Conservation (phyloP, 1,284 basidiomycete genomes). For the Mycosarcoma mackinlayi region DNA sequence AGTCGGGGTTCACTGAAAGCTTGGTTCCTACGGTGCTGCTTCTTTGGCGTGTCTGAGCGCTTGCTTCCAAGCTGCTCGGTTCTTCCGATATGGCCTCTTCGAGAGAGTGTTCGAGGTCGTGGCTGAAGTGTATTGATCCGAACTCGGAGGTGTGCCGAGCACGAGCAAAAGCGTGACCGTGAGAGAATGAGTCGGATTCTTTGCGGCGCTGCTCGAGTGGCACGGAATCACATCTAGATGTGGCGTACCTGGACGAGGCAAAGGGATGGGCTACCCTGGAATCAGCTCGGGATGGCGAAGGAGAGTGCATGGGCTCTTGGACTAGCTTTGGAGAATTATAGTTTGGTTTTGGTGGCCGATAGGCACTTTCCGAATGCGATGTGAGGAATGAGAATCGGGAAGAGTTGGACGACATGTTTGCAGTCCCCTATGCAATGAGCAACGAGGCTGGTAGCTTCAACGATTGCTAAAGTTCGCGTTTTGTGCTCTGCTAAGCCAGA, state of each 20-base stretch:
- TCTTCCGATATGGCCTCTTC: background rate
- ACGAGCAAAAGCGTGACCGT: background rate
- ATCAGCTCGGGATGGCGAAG: slow-evolving; percentile 1
- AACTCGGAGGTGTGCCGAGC: slow-evolving; percentile 4
- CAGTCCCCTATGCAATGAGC: background rate
- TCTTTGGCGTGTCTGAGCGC: background rate
- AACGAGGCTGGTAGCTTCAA: too few relatives aligned
- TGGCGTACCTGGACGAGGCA: slow-evolving; percentile 1
- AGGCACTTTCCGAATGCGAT: slow-evolving; percentile 4
- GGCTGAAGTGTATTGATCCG: background rate
- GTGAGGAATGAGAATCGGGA: slow-evolving; percentile 19
- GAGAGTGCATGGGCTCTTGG: slow-evolving; percentile 3
- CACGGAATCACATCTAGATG: background rate
- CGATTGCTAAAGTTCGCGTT: background rate
- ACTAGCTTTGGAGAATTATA: slow-evolving; percentile 41
- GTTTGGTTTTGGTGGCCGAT: slow-evolving; percentile 26
- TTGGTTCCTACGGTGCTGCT: slow-evolving; percentile 17
- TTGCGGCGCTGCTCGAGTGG: background rate
- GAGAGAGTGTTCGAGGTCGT: background rate
- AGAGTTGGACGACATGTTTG: slow-evolving; percentile 22
- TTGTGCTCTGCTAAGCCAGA: too few relatives aligned
- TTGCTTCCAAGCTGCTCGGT: background rate
- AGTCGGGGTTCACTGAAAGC: background rate
- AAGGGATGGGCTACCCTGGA: slow-evolving; percentile 10
- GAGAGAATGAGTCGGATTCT: background rate